Evolutionary conservation across 176 grass and related monocot species (phyloP).

Genomic region (Cenchrus americanus): DNA sequence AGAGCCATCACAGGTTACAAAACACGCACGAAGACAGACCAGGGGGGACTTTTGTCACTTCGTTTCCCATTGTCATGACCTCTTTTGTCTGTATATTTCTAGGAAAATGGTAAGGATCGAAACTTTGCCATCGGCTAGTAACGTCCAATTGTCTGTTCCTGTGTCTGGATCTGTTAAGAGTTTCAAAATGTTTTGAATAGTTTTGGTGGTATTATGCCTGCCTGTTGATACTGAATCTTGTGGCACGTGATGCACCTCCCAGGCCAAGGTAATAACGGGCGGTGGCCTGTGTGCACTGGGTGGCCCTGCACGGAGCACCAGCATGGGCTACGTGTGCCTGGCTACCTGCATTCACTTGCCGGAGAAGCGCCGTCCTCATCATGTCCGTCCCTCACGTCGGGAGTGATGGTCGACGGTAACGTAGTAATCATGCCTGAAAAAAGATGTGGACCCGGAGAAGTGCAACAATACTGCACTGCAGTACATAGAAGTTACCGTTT

Average conservation of each 20-base stretch:
- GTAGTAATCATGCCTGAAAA: neutral
- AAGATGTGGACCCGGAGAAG: conserved; percentile 24
- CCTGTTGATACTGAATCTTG: neutral
- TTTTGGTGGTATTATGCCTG: conserved; percentile 5
- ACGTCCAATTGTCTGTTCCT: conserved; percentile 15
- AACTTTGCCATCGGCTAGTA: conserved; percentile 6
- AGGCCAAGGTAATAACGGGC: conserved; percentile 19
- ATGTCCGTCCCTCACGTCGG: conserved; percentile 5
- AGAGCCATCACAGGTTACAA: neutral
- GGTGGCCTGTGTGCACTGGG: neutral
- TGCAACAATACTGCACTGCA: neutral
- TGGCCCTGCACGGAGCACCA: neutral
- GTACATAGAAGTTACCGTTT: conserved; percentile 31
- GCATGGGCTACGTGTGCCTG: conserved; percentile 27
- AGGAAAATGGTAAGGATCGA: neutral
- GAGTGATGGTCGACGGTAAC: conserved; percentile 27
- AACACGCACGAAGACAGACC: conserved; percentile 7
- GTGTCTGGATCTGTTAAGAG: conserved; percentile 16
- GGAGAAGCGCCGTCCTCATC: conserved; percentile 37
- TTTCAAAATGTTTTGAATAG: conserved; percentile 53
- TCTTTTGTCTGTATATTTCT: neutral
- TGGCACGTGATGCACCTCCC: conserved; percentile 37
- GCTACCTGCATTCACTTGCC: conserved; percentile 41
- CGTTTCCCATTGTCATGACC: conserved; percentile 4
- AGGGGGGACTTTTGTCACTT: neutral